These are phyloP conservation scores for Talaromyces marneffei DNA, from an alignment of 2,329 filamentous ascomycete genomes.

Conservation along the genomic window DNA sequence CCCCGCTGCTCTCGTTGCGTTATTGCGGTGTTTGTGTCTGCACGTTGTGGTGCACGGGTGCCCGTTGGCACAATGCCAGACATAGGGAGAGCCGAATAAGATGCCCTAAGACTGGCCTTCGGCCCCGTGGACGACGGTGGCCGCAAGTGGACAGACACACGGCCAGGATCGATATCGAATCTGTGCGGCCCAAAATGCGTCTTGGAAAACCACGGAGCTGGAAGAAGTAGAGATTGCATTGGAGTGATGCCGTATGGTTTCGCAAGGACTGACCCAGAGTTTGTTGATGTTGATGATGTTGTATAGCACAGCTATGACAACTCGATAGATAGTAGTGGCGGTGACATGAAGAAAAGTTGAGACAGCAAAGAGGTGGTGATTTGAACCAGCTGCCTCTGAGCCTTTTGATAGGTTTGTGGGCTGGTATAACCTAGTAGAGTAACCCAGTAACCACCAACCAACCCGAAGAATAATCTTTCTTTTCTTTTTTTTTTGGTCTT, in stretches of 20 bases:
- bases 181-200: constrained; percentile 33
- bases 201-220: constrained; percentile 32
- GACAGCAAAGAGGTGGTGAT: neutral
- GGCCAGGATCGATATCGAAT: constrained; percentile 31
- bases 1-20: constrained; percentile 21
- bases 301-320: constrained; percentile 15
- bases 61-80: constrained; percentile 37
- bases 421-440: neutral
- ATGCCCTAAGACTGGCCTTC: constrained; percentile 35
- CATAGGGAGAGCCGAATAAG: constrained; percentile 39
- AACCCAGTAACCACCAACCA: neutral
- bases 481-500: constrained; percentile 4
- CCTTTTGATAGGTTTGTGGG: neutral
- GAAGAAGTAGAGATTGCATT: constrained; percentile 40
- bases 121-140: constrained; percentile 34
- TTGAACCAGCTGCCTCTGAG: constrained; percentile 1
- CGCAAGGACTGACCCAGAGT: neutral
- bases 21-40: constrained; percentile 21
- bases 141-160: constrained; percentile 30
- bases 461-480: neutral
- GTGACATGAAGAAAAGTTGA: constrained; percentile 3
- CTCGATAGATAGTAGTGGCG: neutral
- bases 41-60: constrained; percentile 31
- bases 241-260: constrained; percentile 17
- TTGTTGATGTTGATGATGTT: neutral